Evolutionary conservation across 1,284 basidiomycete species (phyloP).

Genomic region (Austroboletus niveus): DNA sequence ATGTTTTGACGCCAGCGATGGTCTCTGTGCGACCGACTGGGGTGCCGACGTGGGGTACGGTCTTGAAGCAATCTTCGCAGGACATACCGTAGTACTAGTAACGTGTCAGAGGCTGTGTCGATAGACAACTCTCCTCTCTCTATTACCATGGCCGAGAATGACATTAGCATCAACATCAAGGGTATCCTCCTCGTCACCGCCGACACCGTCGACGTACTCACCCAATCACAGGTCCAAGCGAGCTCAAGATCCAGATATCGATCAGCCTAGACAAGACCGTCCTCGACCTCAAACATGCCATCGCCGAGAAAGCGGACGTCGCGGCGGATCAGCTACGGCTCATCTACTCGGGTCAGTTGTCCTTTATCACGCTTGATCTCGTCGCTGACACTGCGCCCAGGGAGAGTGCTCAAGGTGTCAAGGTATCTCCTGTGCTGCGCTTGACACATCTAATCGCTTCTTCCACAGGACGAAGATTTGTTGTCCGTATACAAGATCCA

Average conservation of each 20-base stretch:
- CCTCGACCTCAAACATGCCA: slow-evolving; percentile 80
- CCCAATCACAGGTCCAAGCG: slow-evolving; percentile 65
- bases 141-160: slow-evolving; percentile 52
- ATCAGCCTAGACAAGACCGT: slow-evolving; percentile 81
- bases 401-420: slow-evolving; percentile 69
- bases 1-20: slow-evolving; percentile 50
- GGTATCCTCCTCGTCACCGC: slow-evolving; percentile 37
- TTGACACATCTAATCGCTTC: slow-evolving; percentile 9
- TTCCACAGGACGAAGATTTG: slow-evolving; percentile 72
- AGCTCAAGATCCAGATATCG: slow-evolving; percentile 84
- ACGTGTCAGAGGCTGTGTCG: slow-evolving; percentile 20
- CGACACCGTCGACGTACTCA: neutral
- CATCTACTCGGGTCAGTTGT: slow-evolving; percentile 77
- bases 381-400: slow-evolving; percentile 32
- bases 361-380: neutral
- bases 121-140: neutral
- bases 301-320: slow-evolving; percentile 82
- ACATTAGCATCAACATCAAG: slow-evolving; percentile 77
- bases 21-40: slow-evolving; percentile 34
- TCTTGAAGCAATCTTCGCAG: slow-evolving; percentile 42
- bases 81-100: slow-evolving; percentile 13
- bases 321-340: slow-evolving; percentile 76
- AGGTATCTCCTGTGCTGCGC: neutral
- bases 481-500: slow-evolving; percentile 88
- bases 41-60: slow-evolving; percentile 48